Base-by-base conservation (phyloP, 2,329 filamentous ascomycete species). In the Trichoderma guizhouense region DNA sequence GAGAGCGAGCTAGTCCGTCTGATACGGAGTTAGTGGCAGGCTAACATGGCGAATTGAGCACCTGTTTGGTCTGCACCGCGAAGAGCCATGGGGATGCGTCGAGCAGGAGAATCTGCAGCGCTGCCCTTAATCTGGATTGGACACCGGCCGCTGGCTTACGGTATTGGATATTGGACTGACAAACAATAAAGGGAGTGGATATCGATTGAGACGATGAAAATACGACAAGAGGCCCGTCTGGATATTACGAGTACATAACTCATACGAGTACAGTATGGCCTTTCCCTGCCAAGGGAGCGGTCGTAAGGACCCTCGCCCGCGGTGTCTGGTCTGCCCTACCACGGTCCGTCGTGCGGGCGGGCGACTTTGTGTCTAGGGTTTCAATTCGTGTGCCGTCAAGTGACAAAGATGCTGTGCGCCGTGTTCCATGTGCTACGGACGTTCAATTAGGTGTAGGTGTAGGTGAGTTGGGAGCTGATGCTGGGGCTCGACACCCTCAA, bases 251-350 rank as follows among this genome's bases (percentile, higher is more conserved):
- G 47, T 14, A 24, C 47, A 12, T 21, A 24, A 51, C 47, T 24
- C 34, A 12, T 24, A 43, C 39, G 7, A 9, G 47, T 53, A 53
- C 47, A 24, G 21, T 53, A 53, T 24, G 47, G 47, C 47, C n/a
- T 36, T 69, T 62, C 67, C 67, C 57, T 69, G 57, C 12, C 67
- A 34, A 69, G 67, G 67, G 67, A 69, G 67, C 67, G 67, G 57
- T 47, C 47, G 28, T 61, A 34, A 47, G 36, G 63, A 36, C 39
- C n/a, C 43, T 47, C 21, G 43, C 14, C 47, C n/a, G 39, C 28
- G 21, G 24, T 53, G 36, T 51, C 43, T 51, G 43, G 43, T 28
- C 39, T 65, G 63, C 63, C 63, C 63, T 65, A 34, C 55, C 43
- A 60, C 53, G 34, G 32, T 68, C 26, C n/a, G 36, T 53, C 18